phyloP scores from a whole-genome alignment of 192 early-diverging fungal genomes.

The Backusella morwellensis region DNA sequence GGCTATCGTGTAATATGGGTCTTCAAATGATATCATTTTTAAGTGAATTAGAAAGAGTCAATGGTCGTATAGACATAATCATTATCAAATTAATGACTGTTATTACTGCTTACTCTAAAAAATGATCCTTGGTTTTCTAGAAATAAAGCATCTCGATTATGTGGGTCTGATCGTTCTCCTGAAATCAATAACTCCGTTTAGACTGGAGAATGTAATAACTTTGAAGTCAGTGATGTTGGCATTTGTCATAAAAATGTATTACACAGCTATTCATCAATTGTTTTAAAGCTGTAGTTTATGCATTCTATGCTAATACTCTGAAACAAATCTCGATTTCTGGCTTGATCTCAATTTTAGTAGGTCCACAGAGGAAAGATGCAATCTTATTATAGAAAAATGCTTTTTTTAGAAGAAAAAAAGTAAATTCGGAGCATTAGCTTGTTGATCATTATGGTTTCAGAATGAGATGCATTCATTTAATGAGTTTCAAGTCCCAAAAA shows the following conservation, averaged over 20 bases:
- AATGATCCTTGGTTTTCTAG: neutral
- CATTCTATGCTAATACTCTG: neutral
- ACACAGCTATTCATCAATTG: neutral
- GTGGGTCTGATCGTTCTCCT: neutral
- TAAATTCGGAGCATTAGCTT: neutral
- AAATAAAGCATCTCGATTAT: neutral
- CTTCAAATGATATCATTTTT: neutral
- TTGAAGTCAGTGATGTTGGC: neutral
- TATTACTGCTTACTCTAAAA: neutral
- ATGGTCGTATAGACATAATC: neutral
- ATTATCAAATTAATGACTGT: neutral
- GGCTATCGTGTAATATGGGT: neutral
- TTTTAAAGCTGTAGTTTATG: neutral
- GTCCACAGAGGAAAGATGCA: neutral
- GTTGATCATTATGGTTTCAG: neutral
- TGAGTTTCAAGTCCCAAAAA: neutral
- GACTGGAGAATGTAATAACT: neutral
- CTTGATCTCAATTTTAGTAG: neutral
- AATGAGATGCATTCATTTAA: neutral
- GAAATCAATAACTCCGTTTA: neutral
- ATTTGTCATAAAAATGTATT: neutral
- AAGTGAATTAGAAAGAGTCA: neutral
- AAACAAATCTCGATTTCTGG: neutral
- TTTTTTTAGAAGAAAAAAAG: neutral
- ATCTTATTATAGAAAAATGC: neutral